Evolutionary conservation across 2,329 filamentous ascomycete species (phyloP).

Genomic region (Elsinoe australis): DNA sequence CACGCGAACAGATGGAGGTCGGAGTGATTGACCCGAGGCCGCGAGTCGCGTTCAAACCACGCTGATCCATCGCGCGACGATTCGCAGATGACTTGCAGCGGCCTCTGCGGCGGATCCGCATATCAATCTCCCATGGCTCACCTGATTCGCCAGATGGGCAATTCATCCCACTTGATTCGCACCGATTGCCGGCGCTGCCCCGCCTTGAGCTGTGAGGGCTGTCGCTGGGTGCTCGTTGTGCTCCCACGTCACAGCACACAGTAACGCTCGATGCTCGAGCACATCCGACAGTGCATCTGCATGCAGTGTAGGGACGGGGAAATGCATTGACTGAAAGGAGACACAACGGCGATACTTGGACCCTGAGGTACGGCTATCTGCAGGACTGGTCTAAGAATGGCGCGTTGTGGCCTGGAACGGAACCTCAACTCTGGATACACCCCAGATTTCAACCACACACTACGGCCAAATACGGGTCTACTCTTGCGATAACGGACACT

Average conservation of each 20-base stretch:
- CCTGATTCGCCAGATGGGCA: not conserved
- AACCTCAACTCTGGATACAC: conserved; percentile 1
- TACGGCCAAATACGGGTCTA: not conserved
- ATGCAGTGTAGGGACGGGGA: not conserved
- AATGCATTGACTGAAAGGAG: too few species aligned
- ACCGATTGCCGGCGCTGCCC: conserved; percentile 7
- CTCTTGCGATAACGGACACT: conserved; percentile 8
- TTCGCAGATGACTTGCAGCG: conserved; percentile 12
- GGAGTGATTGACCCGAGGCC: conserved; percentile 1
- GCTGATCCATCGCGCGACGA: too few species aligned
- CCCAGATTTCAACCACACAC: not conserved
- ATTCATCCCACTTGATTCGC: conserved; percentile 3
- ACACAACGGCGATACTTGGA: too few species aligned
- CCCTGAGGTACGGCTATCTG: too few species aligned
- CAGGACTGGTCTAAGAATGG: too few species aligned
- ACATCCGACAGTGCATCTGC: not conserved
- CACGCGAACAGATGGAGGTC: conserved; percentile 8
- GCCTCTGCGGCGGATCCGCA: too few species aligned
- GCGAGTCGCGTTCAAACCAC: too few species aligned
- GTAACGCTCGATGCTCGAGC: not conserved
- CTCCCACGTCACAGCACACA: not conserved
- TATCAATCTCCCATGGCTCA: conserved; percentile 2
- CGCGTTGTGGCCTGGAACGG: too few species aligned
- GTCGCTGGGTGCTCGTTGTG: too few species aligned
- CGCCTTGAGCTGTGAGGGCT: not conserved